Evolutionary conservation across 345 rosid genomes (phyloP).

Genomic region (Excoecaria agallocha): DNA sequence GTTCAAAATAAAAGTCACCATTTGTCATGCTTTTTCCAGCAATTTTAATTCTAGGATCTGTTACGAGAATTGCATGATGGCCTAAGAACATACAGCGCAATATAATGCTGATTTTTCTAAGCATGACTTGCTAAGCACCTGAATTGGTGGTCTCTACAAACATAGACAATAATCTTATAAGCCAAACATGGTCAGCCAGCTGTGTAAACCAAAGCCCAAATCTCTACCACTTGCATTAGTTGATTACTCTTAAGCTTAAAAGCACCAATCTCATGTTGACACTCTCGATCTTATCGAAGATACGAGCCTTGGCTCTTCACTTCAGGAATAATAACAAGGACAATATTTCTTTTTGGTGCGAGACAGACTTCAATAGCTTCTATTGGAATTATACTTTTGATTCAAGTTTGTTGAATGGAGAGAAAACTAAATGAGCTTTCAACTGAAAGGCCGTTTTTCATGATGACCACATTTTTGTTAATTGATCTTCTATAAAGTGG

Average conservation of each 20-base stretch:
- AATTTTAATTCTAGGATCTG: not conserved
- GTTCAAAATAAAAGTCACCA: not conserved
- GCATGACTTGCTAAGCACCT: constrained; percentile 6
- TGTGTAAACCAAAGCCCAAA: not conserved
- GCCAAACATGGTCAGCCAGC: not conserved
- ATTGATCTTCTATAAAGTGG: not conserved
- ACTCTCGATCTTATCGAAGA: not conserved
- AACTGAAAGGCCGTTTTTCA: not conserved
- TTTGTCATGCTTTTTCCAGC: not conserved
- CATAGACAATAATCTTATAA: constrained; percentile 2
- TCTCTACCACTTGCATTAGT: not conserved
- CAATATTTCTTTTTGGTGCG: too few relatives aligned
- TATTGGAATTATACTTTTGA: not conserved
- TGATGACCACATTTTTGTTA: not conserved
- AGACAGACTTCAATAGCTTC: not conserved
- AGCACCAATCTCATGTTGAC: not conserved
- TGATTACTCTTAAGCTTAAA: not conserved
- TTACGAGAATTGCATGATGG: not conserved
- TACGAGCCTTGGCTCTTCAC: not conserved
- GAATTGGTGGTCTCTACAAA: not conserved
- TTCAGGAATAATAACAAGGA: not conserved
- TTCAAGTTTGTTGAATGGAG: not conserved
- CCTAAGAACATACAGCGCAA: not conserved
- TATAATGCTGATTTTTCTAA: not conserved
- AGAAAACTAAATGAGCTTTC: not conserved